Evolutionary conservation across 2,329 filamentous ascomycete genomes (phyloP).

Genomic region (Phoma sp.): DNA sequence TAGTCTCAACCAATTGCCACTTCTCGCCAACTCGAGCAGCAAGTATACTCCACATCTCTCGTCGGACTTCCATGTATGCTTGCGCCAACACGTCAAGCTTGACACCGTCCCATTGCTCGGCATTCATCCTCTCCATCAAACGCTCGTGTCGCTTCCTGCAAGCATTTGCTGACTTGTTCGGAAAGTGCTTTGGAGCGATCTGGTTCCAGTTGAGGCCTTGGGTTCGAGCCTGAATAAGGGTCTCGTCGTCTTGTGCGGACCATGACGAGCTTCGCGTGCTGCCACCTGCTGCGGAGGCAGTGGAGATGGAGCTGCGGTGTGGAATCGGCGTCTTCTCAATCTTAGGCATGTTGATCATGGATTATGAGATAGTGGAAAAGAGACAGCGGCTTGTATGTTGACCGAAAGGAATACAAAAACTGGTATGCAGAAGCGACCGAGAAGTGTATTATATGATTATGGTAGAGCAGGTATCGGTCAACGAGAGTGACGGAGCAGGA

Average conservation of each 20-base stretch:
- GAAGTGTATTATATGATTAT: constrained; percentile 45
- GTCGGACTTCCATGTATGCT: constrained; percentile 79
- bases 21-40: constrained; percentile 65
- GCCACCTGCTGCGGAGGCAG: constrained; percentile 38
- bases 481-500: constrained; percentile 39
- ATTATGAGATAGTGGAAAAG: constrained; percentile 20
- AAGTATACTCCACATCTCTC: constrained; percentile 80
- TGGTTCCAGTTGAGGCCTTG: constrained; percentile 83
- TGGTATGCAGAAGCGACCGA: constrained; percentile 31
- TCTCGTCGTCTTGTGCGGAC: constrained; percentile 75
- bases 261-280: constrained; percentile 59
- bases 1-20: constrained; percentile 75
- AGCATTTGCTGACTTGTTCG: constrained; percentile 77
- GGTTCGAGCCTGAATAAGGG: constrained; percentile 72
- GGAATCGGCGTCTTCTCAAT: constrained; percentile 43
- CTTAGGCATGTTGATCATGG: constrained; percentile 54
- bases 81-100: constrained; percentile 76
- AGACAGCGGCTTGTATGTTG: constrained; percentile 21
- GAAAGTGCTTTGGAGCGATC: constrained; percentile 78
- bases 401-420: constrained; percentile 22
- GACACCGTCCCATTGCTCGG: constrained; percentile 78
- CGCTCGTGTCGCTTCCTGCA: constrained; percentile 90
- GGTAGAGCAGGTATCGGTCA: constrained; percentile 29
- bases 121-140: constrained; percentile 74
- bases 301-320: constrained; percentile 41